phyloP scores from a whole-genome alignment of 2,329 filamentous ascomycete species.

The Verticillium zaregamsianum region DNA sequence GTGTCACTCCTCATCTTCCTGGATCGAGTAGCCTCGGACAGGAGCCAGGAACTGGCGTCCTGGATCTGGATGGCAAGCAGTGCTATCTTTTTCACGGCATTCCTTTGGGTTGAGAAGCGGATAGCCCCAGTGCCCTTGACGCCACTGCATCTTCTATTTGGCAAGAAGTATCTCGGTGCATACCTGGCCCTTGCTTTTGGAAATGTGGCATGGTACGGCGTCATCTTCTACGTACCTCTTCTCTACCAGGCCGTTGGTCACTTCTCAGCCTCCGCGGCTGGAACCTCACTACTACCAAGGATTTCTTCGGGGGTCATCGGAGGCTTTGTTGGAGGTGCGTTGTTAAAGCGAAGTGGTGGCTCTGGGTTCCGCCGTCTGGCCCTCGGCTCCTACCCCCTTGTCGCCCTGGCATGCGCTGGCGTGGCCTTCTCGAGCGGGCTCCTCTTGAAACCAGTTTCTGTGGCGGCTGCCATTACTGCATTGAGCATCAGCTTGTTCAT shows the following conservation, averaged over 20 bases:
- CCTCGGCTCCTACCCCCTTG: background rate
- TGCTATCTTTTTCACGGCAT: background rate
- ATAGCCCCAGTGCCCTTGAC: background rate
- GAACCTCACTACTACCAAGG: background rate
- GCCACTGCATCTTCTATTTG: background rate
- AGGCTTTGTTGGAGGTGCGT: background rate
- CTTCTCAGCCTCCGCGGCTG: background rate
- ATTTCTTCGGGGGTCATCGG: background rate
- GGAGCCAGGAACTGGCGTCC: background rate
- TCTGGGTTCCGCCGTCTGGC: background rate
- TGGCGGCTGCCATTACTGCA: conserved; percentile 18
- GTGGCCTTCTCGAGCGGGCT: conserved; percentile 48
- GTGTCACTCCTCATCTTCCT: background rate
- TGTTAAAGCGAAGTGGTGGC: background rate
- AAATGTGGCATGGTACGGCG: background rate
- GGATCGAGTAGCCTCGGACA: background rate
- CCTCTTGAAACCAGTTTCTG: conserved; percentile 50
- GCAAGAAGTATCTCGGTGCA: background rate
- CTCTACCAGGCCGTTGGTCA: background rate
- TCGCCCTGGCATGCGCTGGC: background rate
- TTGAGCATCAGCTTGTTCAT: background rate
- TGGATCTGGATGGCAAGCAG: background rate
- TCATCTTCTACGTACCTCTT: background rate
- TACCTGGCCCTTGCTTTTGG: background rate
- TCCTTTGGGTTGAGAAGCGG: background rate